These are phyloP conservation scores for Tetrapisispora phaffii DNA, from an alignment of 805 yeast species.

Conservation along the genomic window DNA sequence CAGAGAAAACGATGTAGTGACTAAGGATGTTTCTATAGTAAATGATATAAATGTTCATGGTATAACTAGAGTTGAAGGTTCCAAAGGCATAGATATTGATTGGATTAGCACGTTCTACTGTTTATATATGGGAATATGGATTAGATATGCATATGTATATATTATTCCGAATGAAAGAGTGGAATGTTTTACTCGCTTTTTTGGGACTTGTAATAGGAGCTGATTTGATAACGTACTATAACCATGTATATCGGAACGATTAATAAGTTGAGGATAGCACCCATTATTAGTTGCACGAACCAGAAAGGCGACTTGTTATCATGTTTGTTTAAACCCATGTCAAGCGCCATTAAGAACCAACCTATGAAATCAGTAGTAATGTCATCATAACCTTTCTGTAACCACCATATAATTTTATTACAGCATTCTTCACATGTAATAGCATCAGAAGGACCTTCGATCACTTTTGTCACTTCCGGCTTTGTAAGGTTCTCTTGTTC, in stretches of 20 bases:
- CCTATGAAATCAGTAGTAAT: conserved; percentile 79
- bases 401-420: conserved; percentile 41
- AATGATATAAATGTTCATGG: too few species aligned
- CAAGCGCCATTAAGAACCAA: conserved; percentile 61
- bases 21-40: too few species aligned
- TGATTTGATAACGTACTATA: conserved; percentile 44
- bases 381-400: conserved; percentile 59
- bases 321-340: conserved; percentile 59
- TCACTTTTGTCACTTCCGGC: conserved; percentile 68
- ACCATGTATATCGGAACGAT: conserved; percentile 51
- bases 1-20: neutral
- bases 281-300: conserved; percentile 39
- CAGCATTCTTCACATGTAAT: conserved; percentile 62
- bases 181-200: neutral
- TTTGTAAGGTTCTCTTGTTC: conserved; percentile 72
- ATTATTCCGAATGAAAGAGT: too few species aligned
- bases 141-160: neutral
- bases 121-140: neutral
- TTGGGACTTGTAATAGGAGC: conserved; percentile 36
- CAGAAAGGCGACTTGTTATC: conserved; percentile 39
- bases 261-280: conserved; percentile 39
- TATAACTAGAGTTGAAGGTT: too few species aligned
- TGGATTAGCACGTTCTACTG: too few species aligned
- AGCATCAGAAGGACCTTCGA: conserved; percentile 78
- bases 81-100: too few species aligned